These are phyloP conservation scores for Phaeosphaeria sp. DNA, from an alignment of 2,329 filamentous ascomycete species.

Conservation along the genomic window DNA sequence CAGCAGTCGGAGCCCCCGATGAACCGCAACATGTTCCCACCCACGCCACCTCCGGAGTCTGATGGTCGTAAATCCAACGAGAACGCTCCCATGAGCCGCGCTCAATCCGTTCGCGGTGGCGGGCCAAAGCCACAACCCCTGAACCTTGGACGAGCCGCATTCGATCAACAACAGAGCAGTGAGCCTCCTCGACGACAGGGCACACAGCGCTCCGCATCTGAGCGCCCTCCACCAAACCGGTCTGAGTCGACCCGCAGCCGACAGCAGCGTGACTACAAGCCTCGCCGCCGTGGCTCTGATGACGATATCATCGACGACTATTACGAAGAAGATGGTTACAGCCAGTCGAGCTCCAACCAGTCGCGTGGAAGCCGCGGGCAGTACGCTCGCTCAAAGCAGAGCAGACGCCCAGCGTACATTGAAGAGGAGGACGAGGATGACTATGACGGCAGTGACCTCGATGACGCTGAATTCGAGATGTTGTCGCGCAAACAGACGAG, in stretches of 20 bases:
- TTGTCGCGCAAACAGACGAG: constrained; percentile 58
- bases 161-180: constrained; percentile 47
- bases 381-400: constrained; percentile 36
- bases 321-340: constrained; percentile 66
- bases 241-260: constrained; percentile 43
- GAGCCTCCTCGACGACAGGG: constrained; percentile 43
- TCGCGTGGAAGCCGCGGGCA: constrained; percentile 33
- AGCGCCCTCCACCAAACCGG: constrained; percentile 50
- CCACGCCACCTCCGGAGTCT: constrained; percentile 95
- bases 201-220: constrained; percentile 52
- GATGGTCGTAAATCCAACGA: constrained; percentile 62
- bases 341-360: constrained; percentile 13
- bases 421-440: constrained; percentile 84
- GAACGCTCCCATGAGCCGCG: constrained; percentile 52
- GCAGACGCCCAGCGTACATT: constrained; percentile 67
- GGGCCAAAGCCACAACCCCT: constrained; percentile 57
- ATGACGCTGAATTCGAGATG: constrained; percentile 84
- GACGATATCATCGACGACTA: constrained; percentile 63
- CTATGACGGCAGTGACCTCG: constrained; percentile 72
- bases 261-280: constrained; percentile 29
- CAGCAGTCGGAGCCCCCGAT: constrained; percentile 86
- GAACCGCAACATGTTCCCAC: constrained; percentile 85
- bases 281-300: constrained; percentile 47
- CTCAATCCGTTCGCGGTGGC: constrained; percentile 57
- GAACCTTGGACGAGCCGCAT: constrained; percentile 57